A percentile compares a stretch with the other conserved stretches of the same genome.
Evolutionary conservation across 345 rosid genomes (phyloP).

Genomic region (Bretschneidera sinensis): DNA sequence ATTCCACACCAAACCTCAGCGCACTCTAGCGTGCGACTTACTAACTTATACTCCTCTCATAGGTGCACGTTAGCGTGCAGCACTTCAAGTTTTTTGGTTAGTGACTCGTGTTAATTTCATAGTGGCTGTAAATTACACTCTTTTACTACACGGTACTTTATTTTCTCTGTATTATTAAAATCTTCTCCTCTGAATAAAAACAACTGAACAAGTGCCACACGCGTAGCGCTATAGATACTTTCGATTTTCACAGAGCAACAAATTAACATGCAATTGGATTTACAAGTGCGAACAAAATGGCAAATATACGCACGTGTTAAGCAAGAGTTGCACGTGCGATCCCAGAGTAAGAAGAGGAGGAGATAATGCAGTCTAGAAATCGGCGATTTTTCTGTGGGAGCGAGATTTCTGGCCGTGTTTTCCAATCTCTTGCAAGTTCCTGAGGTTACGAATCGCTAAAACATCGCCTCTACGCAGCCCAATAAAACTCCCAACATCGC

Average conservation of each 20-base stretch:
- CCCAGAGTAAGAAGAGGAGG: background rate
- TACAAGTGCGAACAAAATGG: constrained; percentile 16
- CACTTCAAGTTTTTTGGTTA: background rate
- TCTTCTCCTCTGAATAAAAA: background rate
- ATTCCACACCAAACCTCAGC: constrained; percentile 35
- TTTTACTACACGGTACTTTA: no score
- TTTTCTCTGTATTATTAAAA: no score
- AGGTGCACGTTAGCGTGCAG: constrained; percentile 17
- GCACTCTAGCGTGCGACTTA: constrained; percentile 18
- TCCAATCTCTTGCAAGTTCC: constrained; percentile 57
- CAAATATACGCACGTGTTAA: constrained; percentile 6
- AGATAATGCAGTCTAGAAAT: constrained; percentile 31
- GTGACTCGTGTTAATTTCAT: no score
- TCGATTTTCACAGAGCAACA: constrained; percentile 16
- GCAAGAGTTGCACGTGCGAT: constrained; percentile 3
- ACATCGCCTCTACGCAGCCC: constrained; percentile 42
- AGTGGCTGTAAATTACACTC: no score
- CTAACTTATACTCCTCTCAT: constrained; percentile 21
- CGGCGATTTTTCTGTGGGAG: constrained; percentile 66
- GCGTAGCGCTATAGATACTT: constrained; percentile 14
- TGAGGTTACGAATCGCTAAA: constrained; percentile 56
- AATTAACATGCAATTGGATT: constrained; percentile 31
- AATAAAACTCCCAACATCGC: constrained; percentile 27
- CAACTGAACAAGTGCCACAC: background rate
- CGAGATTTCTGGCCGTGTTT: constrained; percentile 34